Conservation (phyloP, 2,329 filamentous ascomycete species). For the Calycina marina region DNA sequence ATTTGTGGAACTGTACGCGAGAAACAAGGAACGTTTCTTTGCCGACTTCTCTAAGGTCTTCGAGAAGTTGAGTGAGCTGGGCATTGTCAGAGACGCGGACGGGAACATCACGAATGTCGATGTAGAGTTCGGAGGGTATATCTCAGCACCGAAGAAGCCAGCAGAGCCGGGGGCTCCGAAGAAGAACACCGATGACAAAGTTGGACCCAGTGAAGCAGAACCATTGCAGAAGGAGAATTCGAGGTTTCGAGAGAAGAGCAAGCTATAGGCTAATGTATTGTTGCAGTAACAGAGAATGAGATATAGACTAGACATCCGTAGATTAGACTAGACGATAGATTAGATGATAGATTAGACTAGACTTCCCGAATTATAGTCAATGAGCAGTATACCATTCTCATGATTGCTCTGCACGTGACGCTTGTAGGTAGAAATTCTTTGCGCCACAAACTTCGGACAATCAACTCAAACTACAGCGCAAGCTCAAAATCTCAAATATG, state of each 20-base stretch:
- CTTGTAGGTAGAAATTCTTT: too few relatives aligned
- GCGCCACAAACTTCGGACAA: too few relatives aligned
- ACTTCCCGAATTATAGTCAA: too few relatives aligned
- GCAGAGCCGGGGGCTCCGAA: slow-evolving; percentile 20
- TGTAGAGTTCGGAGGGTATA: slow-evolving; percentile 40
- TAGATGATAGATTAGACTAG: too few relatives aligned
- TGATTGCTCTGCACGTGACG: too few relatives aligned
- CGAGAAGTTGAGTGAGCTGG: slow-evolving; percentile 44
- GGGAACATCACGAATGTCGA: slow-evolving; percentile 40
- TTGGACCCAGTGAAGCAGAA: slow-evolving; percentile 25
- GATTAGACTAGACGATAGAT: too few relatives aligned
- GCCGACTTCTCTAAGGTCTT: slow-evolving; percentile 43
- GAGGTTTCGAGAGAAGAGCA: slow-evolving; percentile 17
- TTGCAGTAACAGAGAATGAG: too few relatives aligned
- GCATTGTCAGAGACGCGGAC: slow-evolving; percentile 37
- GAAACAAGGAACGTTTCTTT: slow-evolving; percentile 48
- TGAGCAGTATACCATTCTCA: too few relatives aligned
- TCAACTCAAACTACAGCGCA: too few relatives aligned
- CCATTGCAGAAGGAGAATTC: slow-evolving; percentile 24
- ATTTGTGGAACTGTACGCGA: slow-evolving; percentile 44
- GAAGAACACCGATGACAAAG: slow-evolving; percentile 20
- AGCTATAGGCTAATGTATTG: too few relatives aligned
- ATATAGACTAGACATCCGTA: too few relatives aligned
- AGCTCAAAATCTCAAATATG: too few relatives aligned
- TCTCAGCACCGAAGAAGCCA: slow-evolving; percentile 41